Percentiles rank a stretch among this genome's conserved stretches.
phyloP scores from a whole-genome alignment of 2,329 filamentous ascomycete genomes.

The Penicillium italicum region DNA sequence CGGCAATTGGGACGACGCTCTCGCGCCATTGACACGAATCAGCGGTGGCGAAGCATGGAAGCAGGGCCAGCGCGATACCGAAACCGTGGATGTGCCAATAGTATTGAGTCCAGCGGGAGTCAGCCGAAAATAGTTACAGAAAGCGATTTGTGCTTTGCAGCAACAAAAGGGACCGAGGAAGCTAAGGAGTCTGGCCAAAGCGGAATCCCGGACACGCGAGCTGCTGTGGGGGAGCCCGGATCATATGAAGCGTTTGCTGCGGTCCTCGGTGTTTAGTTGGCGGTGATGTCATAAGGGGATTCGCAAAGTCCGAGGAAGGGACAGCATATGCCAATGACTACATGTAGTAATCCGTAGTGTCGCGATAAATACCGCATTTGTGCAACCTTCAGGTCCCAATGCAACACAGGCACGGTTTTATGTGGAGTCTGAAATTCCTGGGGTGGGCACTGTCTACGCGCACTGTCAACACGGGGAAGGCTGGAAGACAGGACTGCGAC shows the following conservation, averaged over 20 bases:
- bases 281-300: slow-evolving; percentile 15
- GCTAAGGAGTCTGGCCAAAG: slow-evolving; percentile 18
- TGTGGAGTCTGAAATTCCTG: slow-evolving; percentile 3
- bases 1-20: slow-evolving; percentile 76
- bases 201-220: slow-evolving; percentile 26
- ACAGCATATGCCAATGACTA: slow-evolving; percentile 1
- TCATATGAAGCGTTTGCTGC: slow-evolving; percentile 33
- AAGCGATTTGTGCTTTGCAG: slow-evolving; percentile 26
- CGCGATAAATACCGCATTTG: slow-evolving; percentile 20
- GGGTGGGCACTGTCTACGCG: neutral
- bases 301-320: slow-evolving; percentile 9
- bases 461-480: neutral
- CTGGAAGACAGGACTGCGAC: neutral
- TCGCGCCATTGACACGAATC: slow-evolving; percentile 62
- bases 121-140: slow-evolving; percentile 22
- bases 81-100: slow-evolving; percentile 34
- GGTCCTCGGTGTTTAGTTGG: slow-evolving; percentile 26
- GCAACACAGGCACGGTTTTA: slow-evolving; percentile 1
- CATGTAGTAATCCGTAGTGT: neutral
- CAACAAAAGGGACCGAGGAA: slow-evolving; percentile 10
- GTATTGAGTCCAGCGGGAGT: slow-evolving; percentile 33
- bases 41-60: slow-evolving; percentile 38
- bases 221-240: slow-evolving; percentile 29
- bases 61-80: slow-evolving; percentile 35
- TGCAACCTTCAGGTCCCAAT: slow-evolving; percentile 8